Conservation (phyloP, 768 basidiomycete species). For the Podaxis sp. region DNA sequence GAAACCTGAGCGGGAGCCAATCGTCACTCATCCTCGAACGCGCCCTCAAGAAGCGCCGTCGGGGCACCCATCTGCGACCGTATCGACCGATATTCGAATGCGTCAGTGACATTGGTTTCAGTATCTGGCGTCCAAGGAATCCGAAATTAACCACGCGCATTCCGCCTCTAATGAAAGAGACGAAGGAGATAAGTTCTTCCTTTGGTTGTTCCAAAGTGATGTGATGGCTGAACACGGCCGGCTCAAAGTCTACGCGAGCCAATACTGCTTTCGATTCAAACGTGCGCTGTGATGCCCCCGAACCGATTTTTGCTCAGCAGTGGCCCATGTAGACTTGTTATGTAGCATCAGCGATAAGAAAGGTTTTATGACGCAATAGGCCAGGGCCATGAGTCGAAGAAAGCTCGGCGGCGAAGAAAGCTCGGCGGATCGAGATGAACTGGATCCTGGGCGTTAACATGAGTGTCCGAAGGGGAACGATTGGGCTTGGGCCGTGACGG, state of each 20-base stretch:
- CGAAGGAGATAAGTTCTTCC: slow-evolving; percentile 36
- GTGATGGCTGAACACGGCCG: slow-evolving; percentile 22
- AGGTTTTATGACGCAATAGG: slow-evolving; percentile 30
- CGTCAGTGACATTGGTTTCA: slow-evolving; percentile 54
- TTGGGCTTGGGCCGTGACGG: background rate
- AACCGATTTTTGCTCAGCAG: slow-evolving; percentile 58
- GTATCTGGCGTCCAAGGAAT: slow-evolving; percentile 60
- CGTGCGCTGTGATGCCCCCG: slow-evolving; percentile 62
- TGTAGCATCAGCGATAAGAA: slow-evolving; percentile 51
- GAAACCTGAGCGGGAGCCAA: slow-evolving; percentile 55
- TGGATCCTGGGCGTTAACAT: background rate
- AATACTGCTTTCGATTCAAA: slow-evolving; percentile 54
- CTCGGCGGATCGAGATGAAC: too few species aligned
- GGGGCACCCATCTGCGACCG: slow-evolving; percentile 60
- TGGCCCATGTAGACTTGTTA: slow-evolving; percentile 40
- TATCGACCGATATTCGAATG: background rate
- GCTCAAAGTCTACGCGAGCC: slow-evolving; percentile 28
- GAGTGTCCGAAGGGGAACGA: background rate
- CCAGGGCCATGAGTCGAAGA: background rate
- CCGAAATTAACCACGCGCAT: slow-evolving; percentile 81
- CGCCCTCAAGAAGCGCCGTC: slow-evolving; percentile 62
- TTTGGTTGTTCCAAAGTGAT: slow-evolving; percentile 72
- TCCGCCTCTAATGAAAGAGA: slow-evolving; percentile 74
- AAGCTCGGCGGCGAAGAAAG: background rate
- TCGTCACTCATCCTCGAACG: slow-evolving; percentile 76